These are phyloP conservation scores for Candida buenavistaensis DNA, from an alignment of 1,139 yeast species.

Conservation along the genomic window DNA sequence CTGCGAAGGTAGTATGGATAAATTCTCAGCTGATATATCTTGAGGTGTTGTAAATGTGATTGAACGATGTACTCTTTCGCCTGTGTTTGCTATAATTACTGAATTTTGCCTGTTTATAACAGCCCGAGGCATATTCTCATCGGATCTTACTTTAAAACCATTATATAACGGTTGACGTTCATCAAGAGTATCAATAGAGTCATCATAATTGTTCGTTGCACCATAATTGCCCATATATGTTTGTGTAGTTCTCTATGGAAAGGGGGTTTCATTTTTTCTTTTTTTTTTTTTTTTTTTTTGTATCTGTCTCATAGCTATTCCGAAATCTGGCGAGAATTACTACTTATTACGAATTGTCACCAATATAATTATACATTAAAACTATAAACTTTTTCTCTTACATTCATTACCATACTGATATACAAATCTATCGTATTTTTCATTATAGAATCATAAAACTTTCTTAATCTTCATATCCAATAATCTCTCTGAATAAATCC, in stretches of 20 bases:
- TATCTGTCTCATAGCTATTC: not conserved
- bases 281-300: not conserved
- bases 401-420: too few relatives aligned
- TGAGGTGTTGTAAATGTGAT: conserved; percentile 15
- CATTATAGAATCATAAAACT: too few relatives aligned
- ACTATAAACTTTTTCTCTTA: too few relatives aligned
- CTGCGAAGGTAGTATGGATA: not conserved
- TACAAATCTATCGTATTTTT: too few relatives aligned
- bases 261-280: not conserved
- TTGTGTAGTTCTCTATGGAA: too few relatives aligned
- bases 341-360: too few relatives aligned
- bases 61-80: conserved; percentile 39
- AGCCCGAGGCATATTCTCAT: conserved; percentile 12
- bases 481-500: conserved; percentile 69
- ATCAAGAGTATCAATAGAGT: too few relatives aligned
- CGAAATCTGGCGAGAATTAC: too few relatives aligned
- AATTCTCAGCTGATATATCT: conserved; percentile 1
- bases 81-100: conserved; percentile 43
- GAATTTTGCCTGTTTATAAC: conserved; percentile 28
- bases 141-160: conserved; percentile 3
- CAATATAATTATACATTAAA: too few relatives aligned
- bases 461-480: conserved; percentile 44
- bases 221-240: too few relatives aligned
- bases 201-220: too few relatives aligned
- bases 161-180: too few relatives aligned